These are phyloP conservation scores for Pseudocercospora macadamiae DNA, from an alignment of 2,329 filamentous ascomycete genomes.

Conservation along the genomic window DNA sequence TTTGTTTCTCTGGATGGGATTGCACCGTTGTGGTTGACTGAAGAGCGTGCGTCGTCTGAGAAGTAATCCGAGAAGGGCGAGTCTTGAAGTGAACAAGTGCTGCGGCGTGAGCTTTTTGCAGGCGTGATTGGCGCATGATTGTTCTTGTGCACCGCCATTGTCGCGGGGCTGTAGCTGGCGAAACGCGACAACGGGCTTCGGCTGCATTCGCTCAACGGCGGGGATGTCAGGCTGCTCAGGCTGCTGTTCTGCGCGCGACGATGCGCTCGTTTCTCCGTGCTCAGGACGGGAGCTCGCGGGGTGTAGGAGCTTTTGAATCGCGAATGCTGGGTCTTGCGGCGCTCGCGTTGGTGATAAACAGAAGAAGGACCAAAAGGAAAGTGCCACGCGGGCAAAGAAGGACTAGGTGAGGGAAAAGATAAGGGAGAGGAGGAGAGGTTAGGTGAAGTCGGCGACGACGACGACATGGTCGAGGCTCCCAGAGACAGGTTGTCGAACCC, in stretches of 20 bases:
- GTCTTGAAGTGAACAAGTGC: conserved; percentile 31
- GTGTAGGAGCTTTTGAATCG: conserved; percentile 30
- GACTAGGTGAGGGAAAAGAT: conserved; percentile 16
- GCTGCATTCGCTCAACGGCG: conserved; percentile 22
- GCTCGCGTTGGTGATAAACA: conserved; percentile 34
- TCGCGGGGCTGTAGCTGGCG: conserved; percentile 17
- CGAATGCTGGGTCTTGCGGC: conserved; percentile 19
- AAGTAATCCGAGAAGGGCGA: conserved; percentile 48
- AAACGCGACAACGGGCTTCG: conserved; percentile 26
- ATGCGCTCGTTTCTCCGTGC: conserved; percentile 35
- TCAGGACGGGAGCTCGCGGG: conserved; percentile 31
- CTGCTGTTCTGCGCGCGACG: conserved; percentile 31
- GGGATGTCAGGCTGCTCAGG: conserved; percentile 18
- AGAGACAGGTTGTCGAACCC: conserved; percentile 7
- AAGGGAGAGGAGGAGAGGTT: conserved; percentile 21
- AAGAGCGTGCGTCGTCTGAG: conserved; percentile 40
- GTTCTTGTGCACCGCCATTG: conserved; percentile 14
- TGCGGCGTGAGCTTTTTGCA: conserved; percentile 25
- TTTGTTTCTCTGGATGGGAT: conserved; percentile 34
- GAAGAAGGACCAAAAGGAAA: conserved; percentile 38
- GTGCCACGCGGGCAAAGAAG: conserved; percentile 30
- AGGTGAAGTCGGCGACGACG: conserved; percentile 20
- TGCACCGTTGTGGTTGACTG: conserved; percentile 25
- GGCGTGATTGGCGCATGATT: conserved; percentile 29
- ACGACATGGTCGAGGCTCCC: conserved; percentile 18